Base-by-base conservation (phyloP, 306 rosid genomes). In the Dryas octopetala region DNA sequence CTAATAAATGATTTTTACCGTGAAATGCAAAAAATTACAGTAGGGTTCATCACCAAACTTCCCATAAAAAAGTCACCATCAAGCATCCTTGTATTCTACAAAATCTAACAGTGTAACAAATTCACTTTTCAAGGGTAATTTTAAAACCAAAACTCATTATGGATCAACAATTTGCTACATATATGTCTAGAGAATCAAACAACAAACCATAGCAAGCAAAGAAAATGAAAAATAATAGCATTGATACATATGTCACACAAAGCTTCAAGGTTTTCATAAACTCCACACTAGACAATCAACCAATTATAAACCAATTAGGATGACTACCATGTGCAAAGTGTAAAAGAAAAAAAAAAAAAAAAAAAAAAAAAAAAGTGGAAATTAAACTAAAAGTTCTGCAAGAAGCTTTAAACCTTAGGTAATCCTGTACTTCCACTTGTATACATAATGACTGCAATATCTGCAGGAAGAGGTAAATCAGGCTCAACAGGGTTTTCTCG, bases 351-450 rank as follows among this genome's bases (percentile, higher is more conserved):
- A 53, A 65, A 67, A 28, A 74, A 61, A 14, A n/a, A 47, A 43
- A 53, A 53, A 2, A 32, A 9, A 17, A 19, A 53, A 65, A 67
- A 28, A 74, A 61, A 14, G 6, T 43, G 50, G 54, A 40, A 67
- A 70, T 15, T 28, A 28, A 64, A 66, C 66, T 50, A 83, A 58
- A 40, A 54, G 54, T 23, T 15, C 70, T 44, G 58, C 66, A 61
- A 79, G 83, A 83, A 43, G 82, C 78, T 83, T 80, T 86, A 74
- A 75, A 96, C 99, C 99, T 92, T 92, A 41, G 99, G 97, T 72
- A 92, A 80, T 77, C 99, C 99, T 10, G 98, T 92, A 81, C 99
- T 96, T 85, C 99, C 99, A 82, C 99, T 96, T 53, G 99, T 92
- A 84, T 96, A 96, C 99, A 92, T 96, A 80, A 96, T 92, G 84